phyloP scores from a whole-genome alignment of 331 rosid species.

The Acacia concinna region DNA sequence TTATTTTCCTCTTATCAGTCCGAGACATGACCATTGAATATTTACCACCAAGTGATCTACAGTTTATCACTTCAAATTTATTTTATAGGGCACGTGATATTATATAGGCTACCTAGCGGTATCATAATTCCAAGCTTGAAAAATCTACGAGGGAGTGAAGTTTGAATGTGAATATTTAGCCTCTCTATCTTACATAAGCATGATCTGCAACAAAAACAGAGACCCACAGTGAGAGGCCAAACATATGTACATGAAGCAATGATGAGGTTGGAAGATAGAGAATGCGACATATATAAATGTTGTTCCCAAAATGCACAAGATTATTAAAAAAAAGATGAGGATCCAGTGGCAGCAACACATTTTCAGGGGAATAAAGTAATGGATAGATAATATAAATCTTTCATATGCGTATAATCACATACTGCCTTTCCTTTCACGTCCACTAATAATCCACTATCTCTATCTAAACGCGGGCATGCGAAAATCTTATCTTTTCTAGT shows the following conservation, averaged over 20 bases:
- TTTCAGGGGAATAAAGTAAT: constrained; percentile 4
- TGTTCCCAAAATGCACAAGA: neutral
- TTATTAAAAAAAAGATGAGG: no score
- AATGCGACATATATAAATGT: neutral
- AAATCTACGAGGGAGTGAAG: neutral
- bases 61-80: neutral
- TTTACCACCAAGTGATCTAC: neutral
- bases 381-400: neutral
- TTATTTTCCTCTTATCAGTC: neutral
- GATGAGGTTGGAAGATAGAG: neutral
- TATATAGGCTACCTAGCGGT: neutral
- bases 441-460: constrained; percentile 1
- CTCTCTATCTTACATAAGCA: neutral
- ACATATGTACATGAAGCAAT: neutral
- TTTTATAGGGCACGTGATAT: neutral
- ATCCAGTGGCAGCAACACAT: neutral
- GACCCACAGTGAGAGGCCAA: neutral
- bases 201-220: neutral
- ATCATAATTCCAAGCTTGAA: neutral
- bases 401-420: neutral
- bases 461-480: neutral
- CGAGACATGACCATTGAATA: neutral
- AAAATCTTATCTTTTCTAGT: constrained; percentile 16
- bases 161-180: neutral
- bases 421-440: constrained; percentile 3